Conservation (phyloP, 129 eudicot species). For the Artemisia annua region DNA sequence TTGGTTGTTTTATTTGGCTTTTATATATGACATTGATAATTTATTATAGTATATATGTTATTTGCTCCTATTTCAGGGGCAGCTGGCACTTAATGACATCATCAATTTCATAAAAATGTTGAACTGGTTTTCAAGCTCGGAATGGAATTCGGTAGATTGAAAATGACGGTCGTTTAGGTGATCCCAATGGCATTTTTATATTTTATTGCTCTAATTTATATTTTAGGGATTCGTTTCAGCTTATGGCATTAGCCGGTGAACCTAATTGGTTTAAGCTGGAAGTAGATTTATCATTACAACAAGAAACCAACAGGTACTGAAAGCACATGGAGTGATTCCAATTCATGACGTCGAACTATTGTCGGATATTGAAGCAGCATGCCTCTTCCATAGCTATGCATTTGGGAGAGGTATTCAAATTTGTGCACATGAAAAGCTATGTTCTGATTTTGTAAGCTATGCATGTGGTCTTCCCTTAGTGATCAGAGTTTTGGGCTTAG, state of each 20-base stretch:
- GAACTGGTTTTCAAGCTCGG: no score
- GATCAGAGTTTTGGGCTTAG: background rate
- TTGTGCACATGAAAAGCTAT: background rate
- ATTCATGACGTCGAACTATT: background rate
- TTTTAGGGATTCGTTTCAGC: background rate
- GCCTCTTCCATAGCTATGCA: background rate
- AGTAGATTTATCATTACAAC: constrained; percentile 5
- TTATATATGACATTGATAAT: no score
- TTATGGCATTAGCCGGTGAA: background rate
- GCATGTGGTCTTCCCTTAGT: constrained; percentile 1
- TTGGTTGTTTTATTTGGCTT: no score
- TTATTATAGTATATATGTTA: no score
- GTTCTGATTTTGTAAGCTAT: background rate
- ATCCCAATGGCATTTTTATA: no score
- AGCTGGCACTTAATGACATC: no score
- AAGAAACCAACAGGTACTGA: background rate
- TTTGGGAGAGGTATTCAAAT: background rate
- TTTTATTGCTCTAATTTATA: no score
- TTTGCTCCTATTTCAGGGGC: no score
- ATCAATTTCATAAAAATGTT: no score
- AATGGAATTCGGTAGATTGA: no score
- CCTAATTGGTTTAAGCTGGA: constrained; percentile 3
- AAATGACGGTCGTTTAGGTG: no score
- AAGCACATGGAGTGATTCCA: background rate
- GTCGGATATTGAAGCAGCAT: background rate